These are phyloP conservation scores for Uromyces viciae-fabae DNA, from an alignment of 1,284 basidiomycete species.

Conservation along the genomic window DNA sequence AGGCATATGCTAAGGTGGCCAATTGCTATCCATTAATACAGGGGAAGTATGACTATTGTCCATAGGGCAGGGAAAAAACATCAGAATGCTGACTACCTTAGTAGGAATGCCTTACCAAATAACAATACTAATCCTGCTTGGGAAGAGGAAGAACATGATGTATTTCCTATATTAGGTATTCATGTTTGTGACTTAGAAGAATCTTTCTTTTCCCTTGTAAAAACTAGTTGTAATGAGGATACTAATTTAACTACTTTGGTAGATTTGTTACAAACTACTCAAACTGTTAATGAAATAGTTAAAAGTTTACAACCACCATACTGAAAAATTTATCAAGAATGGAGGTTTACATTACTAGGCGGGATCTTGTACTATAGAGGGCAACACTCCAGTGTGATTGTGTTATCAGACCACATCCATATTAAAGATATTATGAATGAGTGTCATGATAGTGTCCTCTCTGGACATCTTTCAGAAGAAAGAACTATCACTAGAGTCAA, in stretches of 20 bases:
- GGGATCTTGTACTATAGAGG: not conserved
- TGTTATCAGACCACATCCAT: not conserved
- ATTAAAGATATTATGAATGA: not conserved
- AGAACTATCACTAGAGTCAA: not conserved
- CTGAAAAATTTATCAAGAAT: not conserved
- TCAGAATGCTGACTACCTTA: constrained; percentile 8
- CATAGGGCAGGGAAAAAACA: constrained; percentile 13
- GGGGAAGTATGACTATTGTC: constrained; percentile 16
- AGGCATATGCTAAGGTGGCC: constrained; percentile 10
- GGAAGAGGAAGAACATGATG: not conserved
- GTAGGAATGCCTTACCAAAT: constrained; percentile 16
- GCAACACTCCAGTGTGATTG: not conserved
- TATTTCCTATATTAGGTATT: not conserved
- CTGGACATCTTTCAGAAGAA: constrained; percentile 6
- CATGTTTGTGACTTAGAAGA: not conserved
- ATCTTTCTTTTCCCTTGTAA: not conserved
- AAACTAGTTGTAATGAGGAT: not conserved
- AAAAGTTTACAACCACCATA: too few species aligned
- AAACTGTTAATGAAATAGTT: too few species aligned
- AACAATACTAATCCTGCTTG: constrained; percentile 1
- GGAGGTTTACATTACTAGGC: not conserved
- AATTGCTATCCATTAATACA: constrained; percentile 15
- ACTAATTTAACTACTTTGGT: not conserved
- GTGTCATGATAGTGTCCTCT: not conserved
- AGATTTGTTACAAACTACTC: too few species aligned